phyloP scores from a whole-genome alignment of 768 basidiomycete species.

The Lepiota venenata region DNA sequence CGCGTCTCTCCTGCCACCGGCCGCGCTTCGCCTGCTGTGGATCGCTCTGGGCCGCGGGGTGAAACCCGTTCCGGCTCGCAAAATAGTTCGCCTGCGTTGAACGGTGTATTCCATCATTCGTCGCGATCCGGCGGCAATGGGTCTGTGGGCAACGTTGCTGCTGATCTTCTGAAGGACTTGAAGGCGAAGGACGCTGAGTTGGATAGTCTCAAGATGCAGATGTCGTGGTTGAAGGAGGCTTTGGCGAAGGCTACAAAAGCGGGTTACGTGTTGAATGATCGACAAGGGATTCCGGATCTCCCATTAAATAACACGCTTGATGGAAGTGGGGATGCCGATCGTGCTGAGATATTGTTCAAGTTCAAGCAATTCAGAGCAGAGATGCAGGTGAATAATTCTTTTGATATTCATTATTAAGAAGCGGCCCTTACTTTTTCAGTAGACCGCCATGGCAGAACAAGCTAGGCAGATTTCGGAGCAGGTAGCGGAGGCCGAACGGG shows the following conservation, averaged over 20 bases:
- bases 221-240: constrained; percentile 84
- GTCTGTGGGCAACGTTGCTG: constrained; percentile 66
- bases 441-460: constrained; percentile 76
- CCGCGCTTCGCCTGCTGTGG: constrained; percentile 25
- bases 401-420: not conserved
- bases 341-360: constrained; percentile 70
- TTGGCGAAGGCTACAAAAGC: constrained; percentile 69
- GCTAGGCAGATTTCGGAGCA: constrained; percentile 75
- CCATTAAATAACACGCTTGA: constrained; percentile 28
- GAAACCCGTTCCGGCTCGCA: constrained; percentile 44
- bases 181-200: constrained; percentile 82
- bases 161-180: constrained; percentile 76
- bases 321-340: constrained; percentile 43
- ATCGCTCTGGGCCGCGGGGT: constrained; percentile 10
- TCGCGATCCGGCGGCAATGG: constrained; percentile 37
- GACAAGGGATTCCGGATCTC: constrained; percentile 41
- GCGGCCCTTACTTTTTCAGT: constrained; percentile 10
- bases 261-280: constrained; percentile 69
- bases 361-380: constrained; percentile 88
- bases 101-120: constrained; percentile 44
- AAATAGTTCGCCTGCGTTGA: constrained; percentile 42
- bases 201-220: constrained; percentile 69
- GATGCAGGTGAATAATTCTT: constrained; percentile 64
- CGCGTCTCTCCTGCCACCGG: constrained; percentile 32
- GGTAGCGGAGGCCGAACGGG: constrained; percentile 74